Conservation (phyloP, 2,329 filamentous ascomycete species). For the Pseudophaeomoniella oleicola region DNA sequence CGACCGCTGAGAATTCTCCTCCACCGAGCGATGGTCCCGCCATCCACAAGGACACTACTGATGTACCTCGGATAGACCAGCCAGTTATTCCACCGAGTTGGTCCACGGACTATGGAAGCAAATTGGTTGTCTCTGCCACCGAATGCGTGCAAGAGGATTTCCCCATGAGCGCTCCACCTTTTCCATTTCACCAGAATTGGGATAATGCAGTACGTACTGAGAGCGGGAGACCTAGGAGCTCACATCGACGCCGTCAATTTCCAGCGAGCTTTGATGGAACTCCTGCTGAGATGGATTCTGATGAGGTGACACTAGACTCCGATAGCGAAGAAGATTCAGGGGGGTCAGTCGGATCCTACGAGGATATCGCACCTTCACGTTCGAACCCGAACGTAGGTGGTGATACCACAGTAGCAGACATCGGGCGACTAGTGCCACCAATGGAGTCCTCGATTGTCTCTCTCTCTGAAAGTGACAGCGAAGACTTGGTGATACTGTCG, state of each 20-base stretch:
- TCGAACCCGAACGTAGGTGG: no score
- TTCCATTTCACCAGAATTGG: constrained; percentile 6
- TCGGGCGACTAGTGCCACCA: no score
- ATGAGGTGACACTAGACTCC: neutral
- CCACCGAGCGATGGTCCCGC: no score
- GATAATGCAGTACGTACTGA: constrained; percentile 2
- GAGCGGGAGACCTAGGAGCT: neutral
- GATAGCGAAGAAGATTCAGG: no score
- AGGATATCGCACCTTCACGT: no score
- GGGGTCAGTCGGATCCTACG: no score
- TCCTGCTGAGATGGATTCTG: neutral
- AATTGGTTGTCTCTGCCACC: neutral
- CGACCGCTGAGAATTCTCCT: no score
- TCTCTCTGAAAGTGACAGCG: no score
- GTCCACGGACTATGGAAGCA: neutral
- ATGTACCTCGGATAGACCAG: no score
- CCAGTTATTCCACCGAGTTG: neutral
- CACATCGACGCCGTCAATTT: neutral
- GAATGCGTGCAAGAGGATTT: neutral
- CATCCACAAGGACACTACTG: no score
- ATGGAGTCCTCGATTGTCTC: no score
- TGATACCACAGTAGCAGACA: no score
- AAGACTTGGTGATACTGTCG: neutral
- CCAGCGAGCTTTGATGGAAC: neutral
- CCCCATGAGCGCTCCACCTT: constrained; percentile 3